Evolutionary conservation across 352 stramenopile genomes (phyloP).

Genomic region (Globisporangium polare): DNA sequence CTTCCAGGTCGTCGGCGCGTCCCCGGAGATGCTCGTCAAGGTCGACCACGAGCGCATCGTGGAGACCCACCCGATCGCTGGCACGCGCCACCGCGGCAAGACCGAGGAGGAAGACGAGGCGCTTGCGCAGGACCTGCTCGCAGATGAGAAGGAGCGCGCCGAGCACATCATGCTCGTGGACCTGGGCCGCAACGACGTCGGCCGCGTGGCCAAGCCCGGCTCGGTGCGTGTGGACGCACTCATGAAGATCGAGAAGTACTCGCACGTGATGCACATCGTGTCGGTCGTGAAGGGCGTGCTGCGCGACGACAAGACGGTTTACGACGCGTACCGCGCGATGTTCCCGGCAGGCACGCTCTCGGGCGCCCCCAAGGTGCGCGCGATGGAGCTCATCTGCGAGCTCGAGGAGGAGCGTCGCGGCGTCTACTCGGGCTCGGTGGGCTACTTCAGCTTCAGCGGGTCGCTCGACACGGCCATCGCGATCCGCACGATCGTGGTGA

Average conservation of each 20-base stretch:
- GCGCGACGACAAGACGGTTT: conserved; percentile 76
- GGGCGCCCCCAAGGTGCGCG: conserved; percentile 86
- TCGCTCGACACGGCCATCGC: conserved; percentile 87
- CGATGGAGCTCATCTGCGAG: conserved; percentile 87
- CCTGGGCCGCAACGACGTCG: conserved; percentile 87
- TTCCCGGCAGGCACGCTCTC: conserved; percentile 87
- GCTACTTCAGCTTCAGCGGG: conserved; percentile 86
- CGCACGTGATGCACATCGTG: conserved; percentile 91
- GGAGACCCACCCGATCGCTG: conserved; percentile 88
- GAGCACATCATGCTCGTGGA: conserved; percentile 94
- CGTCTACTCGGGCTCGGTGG: conserved; percentile 84
- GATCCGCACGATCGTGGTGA: conserved; percentile 86
- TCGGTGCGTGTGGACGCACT: conserved; percentile 80
- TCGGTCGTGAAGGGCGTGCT: conserved; percentile 85
- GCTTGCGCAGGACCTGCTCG: conserved; percentile 71
- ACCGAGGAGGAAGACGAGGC: conserved; percentile 85
- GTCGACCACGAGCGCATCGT: conserved; percentile 81
- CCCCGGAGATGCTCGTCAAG: conserved; percentile 89
- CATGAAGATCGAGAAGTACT: conserved; percentile 92
- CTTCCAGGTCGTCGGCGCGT: conserved; percentile 87
- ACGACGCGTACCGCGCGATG: conserved; percentile 87
- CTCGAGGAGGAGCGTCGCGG: conserved; percentile 79
- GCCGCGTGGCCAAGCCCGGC: conserved; percentile 77
- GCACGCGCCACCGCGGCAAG: conserved; percentile 79
- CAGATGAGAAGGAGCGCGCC: conserved; percentile 86